Evolutionary conservation across 179 eudicot species (phyloP).

Genomic region (Monotropa hypopitys): DNA sequence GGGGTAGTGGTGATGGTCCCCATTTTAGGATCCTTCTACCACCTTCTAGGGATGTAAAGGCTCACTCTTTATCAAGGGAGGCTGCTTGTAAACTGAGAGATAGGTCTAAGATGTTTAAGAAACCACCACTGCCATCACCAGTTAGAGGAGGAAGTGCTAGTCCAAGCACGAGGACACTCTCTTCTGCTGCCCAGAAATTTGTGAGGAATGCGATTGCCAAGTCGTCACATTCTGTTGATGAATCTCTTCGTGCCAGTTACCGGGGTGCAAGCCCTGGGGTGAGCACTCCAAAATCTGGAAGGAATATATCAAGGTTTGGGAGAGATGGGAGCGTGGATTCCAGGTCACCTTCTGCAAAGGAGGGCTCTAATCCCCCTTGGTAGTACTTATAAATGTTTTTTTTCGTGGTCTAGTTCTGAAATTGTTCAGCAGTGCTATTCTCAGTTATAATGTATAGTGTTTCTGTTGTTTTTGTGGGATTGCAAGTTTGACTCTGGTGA

Average conservation of each 20-base stretch:
- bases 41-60: constrained; percentile 80
- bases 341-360: constrained; percentile 69
- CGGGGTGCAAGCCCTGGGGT: constrained; percentile 68
- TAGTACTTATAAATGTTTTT: constrained; percentile 15
- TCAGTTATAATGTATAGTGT: not conserved
- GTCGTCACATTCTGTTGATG: constrained; percentile 56
- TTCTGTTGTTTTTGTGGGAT: not conserved
- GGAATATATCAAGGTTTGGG: constrained; percentile 71
- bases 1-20: constrained; percentile 81
- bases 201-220: constrained; percentile 80
- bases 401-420: not conserved
- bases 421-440: not conserved
- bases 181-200: constrained; percentile 91
- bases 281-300: constrained; percentile 62
- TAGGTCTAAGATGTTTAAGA: constrained; percentile 66
- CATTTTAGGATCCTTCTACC: constrained; percentile 74
- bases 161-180: constrained; percentile 55
- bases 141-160: constrained; percentile 82
- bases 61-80: constrained; percentile 78
- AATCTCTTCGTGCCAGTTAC: constrained; percentile 88
- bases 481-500: not conserved
- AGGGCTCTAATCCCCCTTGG: constrained; percentile 71
- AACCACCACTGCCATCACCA: constrained; percentile 79
- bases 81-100: constrained; percentile 80
- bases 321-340: constrained; percentile 40